Percentiles rank a stretch among this genome's conserved stretches.
Evolutionary conservation across 805 yeast species (phyloP).

Genomic region (Lipomyces kockii): DNA sequence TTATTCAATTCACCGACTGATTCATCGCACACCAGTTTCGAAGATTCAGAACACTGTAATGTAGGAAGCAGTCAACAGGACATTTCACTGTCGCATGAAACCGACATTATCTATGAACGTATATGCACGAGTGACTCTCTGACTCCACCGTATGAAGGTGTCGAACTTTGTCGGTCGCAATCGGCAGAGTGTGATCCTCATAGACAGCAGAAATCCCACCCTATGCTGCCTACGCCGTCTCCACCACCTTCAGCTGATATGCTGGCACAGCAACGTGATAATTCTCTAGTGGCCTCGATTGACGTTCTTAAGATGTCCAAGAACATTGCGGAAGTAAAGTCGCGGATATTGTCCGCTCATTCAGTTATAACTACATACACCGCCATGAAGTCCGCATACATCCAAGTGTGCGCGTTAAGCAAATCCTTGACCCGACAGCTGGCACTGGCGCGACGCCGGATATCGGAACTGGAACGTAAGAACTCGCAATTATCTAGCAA

Average conservation of each 20-base stretch:
- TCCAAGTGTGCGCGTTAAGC: slow-evolving; percentile 37
- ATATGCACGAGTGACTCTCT: not conserved
- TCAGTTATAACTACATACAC: slow-evolving; percentile 41
- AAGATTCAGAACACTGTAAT: not conserved
- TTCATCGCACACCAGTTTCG: not conserved
- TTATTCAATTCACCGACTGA: not conserved
- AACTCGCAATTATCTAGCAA: slow-evolving; percentile 1
- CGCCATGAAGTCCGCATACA: slow-evolving; percentile 40
- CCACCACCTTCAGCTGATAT: slow-evolving; percentile 10
- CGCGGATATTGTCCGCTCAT: slow-evolving; percentile 38
- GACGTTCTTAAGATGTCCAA: slow-evolving; percentile 4
- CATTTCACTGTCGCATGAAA: not conserved
- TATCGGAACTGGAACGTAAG: slow-evolving; percentile 15
- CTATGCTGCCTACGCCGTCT: slow-evolving; percentile 6
- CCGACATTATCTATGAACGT: not conserved
- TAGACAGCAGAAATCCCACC: not conserved
- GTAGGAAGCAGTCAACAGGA: not conserved
- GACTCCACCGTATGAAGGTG: not conserved
- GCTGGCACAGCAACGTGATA: slow-evolving; percentile 6
- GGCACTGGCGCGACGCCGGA: slow-evolving; percentile 11
- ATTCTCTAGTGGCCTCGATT: not conserved
- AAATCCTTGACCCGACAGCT: slow-evolving; percentile 18
- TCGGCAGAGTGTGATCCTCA: not conserved
- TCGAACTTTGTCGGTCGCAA: not conserved
- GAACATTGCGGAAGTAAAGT: slow-evolving; percentile 35